Evolutionary conservation across 2,329 filamentous ascomycete genomes (phyloP), one percentile per base, ranked within the genome.

Genomic region (Elsinoe arachidis): DNA sequence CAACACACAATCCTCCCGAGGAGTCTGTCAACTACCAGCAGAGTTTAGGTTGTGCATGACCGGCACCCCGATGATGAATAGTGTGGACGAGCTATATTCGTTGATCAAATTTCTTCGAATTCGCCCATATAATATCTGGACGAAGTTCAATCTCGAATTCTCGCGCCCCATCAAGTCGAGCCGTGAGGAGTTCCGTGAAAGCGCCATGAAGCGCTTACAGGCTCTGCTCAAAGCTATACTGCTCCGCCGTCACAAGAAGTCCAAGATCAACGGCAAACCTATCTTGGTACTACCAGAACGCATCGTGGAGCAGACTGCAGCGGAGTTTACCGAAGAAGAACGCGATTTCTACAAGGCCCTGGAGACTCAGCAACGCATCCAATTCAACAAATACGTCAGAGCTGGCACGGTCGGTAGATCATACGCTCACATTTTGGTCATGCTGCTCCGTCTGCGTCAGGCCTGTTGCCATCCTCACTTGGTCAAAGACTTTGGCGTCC

Each of bases 51-150:
- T 88, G 74, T 90, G 86, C 66, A 80, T 92, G 69, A 89, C 85
- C 2, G 88, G 88, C 23, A 93, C 88, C 0, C 88, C 88, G 0
- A 90, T 92, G 86, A 93, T 93, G 86, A 96, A 96, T 64, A 83
- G 79, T 11, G 82, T 92, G 2, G 76, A 81, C 21, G 91, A 96
- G 64, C 76, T 95, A 2, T 90, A 82, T 65, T 87, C 89, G 0
- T 73, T 95, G 17, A 76, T 96, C 44, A 80, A 81, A 2, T 96
- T 95, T 67, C 76, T 95, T 14, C 77, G 79, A 2, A 91, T 95
- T 66, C 79, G 79, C 59, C 90, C 89, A 1, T 95, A 93, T 69
- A 81, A 80, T 63, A 75, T 80, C 12, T 80, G 80, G 73, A 73
- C 80, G 0, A 73, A 74, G 19, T 95, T 95, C 68, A 78, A 78